Evolutionary conservation across 2,329 filamentous ascomycete species (phyloP).

Genomic region (Fusarium agapanthi): DNA sequence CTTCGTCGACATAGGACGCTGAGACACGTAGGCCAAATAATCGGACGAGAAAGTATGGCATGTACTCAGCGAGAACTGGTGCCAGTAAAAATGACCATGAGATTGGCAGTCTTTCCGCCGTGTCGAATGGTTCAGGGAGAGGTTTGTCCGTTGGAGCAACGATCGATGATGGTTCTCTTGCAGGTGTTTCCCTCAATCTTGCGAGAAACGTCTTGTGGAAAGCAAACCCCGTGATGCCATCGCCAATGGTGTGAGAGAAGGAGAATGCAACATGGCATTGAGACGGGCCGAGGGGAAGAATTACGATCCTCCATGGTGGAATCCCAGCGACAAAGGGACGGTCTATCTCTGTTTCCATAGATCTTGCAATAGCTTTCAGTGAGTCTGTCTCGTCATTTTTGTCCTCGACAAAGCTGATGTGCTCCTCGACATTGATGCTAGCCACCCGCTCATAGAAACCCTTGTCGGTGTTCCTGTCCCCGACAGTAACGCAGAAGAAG

Average conservation of each 20-base stretch:
- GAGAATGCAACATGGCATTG: slow-evolving; percentile 35
- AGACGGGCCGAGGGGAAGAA: slow-evolving; percentile 13
- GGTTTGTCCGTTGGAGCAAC: slow-evolving; percentile 3
- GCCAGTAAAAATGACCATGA: slow-evolving; percentile 38
- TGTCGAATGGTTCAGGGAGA: slow-evolving; percentile 36
- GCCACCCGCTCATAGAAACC: slow-evolving; percentile 33
- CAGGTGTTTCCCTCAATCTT: background rate
- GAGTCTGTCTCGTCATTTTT: background rate
- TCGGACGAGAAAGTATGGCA: slow-evolving; percentile 29
- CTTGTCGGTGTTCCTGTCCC: slow-evolving; percentile 31
- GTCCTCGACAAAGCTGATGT: slow-evolving; percentile 21
- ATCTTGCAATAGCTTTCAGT: slow-evolving; percentile 6
- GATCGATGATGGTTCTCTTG: background rate
- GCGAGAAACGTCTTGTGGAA: slow-evolving; percentile 38
- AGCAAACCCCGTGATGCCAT: slow-evolving; percentile 31
- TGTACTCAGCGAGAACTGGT: slow-evolving; percentile 20
- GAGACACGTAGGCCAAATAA: slow-evolving; percentile 25
- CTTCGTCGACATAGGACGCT: slow-evolving; percentile 14
- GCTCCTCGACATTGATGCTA: slow-evolving; percentile 26
- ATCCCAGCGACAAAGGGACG: slow-evolving; percentile 23
- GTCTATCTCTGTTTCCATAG: slow-evolving; percentile 23
- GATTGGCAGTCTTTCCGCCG: slow-evolving; percentile 31
- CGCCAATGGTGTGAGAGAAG: slow-evolving; percentile 38
- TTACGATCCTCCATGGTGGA: slow-evolving; percentile 36
- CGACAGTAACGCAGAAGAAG: slow-evolving; percentile 32